These are phyloP conservation scores for Salix exigua DNA, from an alignment of 345 rosid species.

Conservation along the genomic window DNA sequence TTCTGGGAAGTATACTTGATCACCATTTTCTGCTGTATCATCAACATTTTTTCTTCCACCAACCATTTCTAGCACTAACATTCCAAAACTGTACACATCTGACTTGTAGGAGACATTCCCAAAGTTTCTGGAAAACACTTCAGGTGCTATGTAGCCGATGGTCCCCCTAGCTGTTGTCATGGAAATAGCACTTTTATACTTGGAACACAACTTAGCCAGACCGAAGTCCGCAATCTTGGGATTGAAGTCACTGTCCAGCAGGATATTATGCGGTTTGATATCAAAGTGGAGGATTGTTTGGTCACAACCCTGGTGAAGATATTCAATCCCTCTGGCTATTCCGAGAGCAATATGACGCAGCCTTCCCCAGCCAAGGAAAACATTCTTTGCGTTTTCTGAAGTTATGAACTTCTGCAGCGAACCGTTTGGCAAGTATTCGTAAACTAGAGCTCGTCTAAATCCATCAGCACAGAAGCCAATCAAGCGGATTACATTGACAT, in stretches of 20 bases:
- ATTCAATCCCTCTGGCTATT: not conserved
- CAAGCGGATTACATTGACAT: no score
- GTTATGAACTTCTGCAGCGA: slow-evolving; percentile 4
- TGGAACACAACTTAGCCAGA: not conserved
- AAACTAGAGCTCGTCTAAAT: slow-evolving; percentile 8
- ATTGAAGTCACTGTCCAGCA: not conserved
- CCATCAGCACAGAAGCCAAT: slow-evolving; percentile 17
- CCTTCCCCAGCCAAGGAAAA: not conserved
- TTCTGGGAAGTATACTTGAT: not conserved
- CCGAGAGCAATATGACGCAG: not conserved
- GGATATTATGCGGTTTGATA: not conserved
- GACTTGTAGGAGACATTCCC: not conserved
- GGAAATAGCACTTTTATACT: not conserved
- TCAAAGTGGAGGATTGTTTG: not conserved
- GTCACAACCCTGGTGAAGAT: not conserved
- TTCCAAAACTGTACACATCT: not conserved
- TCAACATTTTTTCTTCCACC: not conserved
- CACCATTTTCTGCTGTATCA: not conserved
- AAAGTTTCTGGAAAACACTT: not conserved
- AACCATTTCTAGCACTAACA: not conserved
- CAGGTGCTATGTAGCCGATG: not conserved
- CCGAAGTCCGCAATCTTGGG: not conserved
- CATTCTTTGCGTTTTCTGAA: not conserved
- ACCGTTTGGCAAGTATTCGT: slow-evolving; percentile 7
- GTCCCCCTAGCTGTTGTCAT: not conserved